Evolutionary conservation across 2,329 filamentous ascomycete species (phyloP), one percentile per base, ranked within the genome.

Genomic region (Fusarium cyanostomum): DNA sequence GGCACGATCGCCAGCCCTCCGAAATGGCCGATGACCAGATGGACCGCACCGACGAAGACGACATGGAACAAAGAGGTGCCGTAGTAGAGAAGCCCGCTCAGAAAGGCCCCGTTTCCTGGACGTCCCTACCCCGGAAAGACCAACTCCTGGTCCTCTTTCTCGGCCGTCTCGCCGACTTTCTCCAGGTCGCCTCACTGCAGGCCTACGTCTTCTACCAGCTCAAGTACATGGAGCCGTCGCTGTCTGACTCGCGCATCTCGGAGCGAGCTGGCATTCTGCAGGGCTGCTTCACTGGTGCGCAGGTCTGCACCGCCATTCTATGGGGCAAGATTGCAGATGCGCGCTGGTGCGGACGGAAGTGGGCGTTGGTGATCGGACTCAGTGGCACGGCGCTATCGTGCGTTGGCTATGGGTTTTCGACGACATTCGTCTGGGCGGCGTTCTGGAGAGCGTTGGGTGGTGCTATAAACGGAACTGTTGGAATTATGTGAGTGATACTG

Each of bases 191-290:
- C 7, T 88, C 84, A 2, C 74, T 90, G 30, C 85, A 89, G 70
- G 84, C 87, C 37, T 93, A 92, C 73, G 84, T 93, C 72, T 92
- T 90, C 77, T 92, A 91, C 75, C 89, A 92, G 74, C 84, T 92
- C 12, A 87, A 86, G 66, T 88, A 86, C 5, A 90, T 92, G 72
- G 74, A 80, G 58, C 82, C 82, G 2, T 84, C 82, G 0, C 73
- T 84, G 12, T 79, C 82, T 13, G 81, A 85, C 52, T 73, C 80
- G 21, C 74, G 79, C 42, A 89, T 92, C 54, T 86, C 90, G 0
- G 82, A 82, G 6, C 89, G 92, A 71, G 89, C 88, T 0, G 90
- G 90, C 24, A 79, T 92, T 16, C 78, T 92, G 24, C 87, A 90
- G 52, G 90, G 87, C 13, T 86, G 86, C 24, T 93, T 92, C 71